These are phyloP conservation scores for Massarina eburnea DNA, from an alignment of 2,329 filamentous ascomycete genomes.

Conservation along the genomic window DNA sequence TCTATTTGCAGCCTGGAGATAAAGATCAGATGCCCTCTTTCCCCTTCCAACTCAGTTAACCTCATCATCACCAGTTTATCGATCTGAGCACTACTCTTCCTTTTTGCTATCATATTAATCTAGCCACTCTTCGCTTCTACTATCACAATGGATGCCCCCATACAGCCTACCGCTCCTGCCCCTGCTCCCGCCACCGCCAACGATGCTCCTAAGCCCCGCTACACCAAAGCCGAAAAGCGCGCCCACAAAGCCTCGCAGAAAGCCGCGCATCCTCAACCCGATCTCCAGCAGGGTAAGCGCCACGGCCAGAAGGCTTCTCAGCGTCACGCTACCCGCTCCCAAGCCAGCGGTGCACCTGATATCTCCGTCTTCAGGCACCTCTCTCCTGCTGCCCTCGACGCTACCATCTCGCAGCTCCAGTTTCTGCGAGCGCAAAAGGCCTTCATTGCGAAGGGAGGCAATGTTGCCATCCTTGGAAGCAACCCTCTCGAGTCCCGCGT, in stretches of 20 bases:
- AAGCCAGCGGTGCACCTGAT: background rate
- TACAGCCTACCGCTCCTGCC: background rate
- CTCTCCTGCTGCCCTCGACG: conserved; percentile 3
- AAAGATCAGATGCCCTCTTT: too few species aligned
- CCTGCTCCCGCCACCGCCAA: background rate
- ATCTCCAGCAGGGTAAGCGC: background rate
- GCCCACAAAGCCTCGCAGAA: conserved; percentile 6
- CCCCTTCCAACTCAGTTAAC: too few species aligned
- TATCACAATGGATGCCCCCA: background rate
- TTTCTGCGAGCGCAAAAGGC: conserved; percentile 1
- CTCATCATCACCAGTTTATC: too few species aligned
- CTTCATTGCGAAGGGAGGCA: background rate
- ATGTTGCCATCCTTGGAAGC: background rate
- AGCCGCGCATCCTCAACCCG: background rate
- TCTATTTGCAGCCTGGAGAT: too few species aligned
- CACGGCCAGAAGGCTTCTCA: background rate
- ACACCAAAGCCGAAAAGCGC: conserved; percentile 13
- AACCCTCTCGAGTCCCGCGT: conserved; percentile 3
- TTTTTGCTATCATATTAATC: too few species aligned
- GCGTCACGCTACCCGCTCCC: background rate
- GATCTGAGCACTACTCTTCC: too few species aligned
- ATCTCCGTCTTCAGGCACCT: background rate
- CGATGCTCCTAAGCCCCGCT: conserved; percentile 4
- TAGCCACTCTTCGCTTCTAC: too few species aligned
- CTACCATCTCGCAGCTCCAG: conserved; percentile 4